Conservation (phyloP, 1,139 yeast species). For the Candida sp. region DNA sequence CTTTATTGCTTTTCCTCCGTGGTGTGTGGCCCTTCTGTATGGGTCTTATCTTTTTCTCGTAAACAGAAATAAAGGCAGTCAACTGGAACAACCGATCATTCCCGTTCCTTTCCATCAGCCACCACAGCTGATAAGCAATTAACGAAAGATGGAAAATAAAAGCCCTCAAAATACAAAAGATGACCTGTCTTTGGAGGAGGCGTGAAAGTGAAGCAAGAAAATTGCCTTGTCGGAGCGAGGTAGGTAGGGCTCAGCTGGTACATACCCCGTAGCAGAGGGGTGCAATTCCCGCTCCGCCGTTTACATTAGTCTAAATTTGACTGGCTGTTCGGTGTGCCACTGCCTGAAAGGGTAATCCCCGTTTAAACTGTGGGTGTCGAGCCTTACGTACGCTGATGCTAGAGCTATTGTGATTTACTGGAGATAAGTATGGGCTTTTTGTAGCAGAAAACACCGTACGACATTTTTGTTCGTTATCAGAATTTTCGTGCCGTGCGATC, state of each 20-base stretch:
- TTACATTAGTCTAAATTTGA: no score
- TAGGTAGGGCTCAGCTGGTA: no score
- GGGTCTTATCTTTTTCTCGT: no score
- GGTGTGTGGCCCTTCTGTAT: no score
- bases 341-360: neutral
- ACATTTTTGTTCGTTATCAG: neutral
- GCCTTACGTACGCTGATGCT: neutral
- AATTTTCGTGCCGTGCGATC: constrained; percentile 1
- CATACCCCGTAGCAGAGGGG: no score
- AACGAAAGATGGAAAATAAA: neutral
- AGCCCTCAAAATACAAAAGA: no score
- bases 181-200: neutral
- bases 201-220: neutral
- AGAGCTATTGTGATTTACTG: neutral
- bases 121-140: neutral
- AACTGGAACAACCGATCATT: neutral
- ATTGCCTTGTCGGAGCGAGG: neutral
- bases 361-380: neutral
- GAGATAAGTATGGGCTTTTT: neutral
- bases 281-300: no score
- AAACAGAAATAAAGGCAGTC: no score
- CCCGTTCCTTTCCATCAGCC: neutral
- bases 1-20: neutral
- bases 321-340: neutral
- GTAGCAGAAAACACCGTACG: neutral